Conservation (phyloP, 1,139 yeast genomes). For the Sugiyamaella xylanicola region DNA sequence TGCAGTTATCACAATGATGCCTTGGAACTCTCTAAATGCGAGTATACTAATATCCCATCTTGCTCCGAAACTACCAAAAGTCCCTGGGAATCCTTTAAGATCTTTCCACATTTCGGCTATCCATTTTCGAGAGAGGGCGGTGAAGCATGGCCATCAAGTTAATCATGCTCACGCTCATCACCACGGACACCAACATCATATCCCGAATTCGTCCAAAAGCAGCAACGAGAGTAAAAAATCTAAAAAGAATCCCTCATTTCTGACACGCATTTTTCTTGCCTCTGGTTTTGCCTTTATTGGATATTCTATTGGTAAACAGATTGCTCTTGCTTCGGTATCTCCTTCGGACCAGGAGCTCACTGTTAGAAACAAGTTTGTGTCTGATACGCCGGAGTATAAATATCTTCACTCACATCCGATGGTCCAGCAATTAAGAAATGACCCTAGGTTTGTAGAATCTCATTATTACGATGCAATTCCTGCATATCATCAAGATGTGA, state of each 20-base stretch:
- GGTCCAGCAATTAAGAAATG: constrained; percentile 28
- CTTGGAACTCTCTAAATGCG: too few species aligned
- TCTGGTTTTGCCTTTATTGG: constrained; percentile 7
- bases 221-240: background rate
- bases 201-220: background rate
- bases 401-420: constrained; percentile 31
- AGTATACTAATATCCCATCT: too few species aligned
- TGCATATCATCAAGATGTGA: constrained; percentile 30
- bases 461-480: constrained; percentile 36
- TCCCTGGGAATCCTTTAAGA: background rate
- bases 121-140: background rate
- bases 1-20: too few species aligned
- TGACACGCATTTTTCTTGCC: constrained; percentile 4
- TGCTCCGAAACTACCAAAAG: background rate
- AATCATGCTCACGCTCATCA: constrained; percentile 10
- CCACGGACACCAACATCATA: background rate
- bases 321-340: constrained; percentile 8
- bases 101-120: background rate
- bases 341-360: background rate
- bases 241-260: background rate
- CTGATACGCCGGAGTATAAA: constrained; percentile 25
- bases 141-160: background rate
- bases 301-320: constrained; percentile 11
- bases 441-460: constrained; percentile 28
- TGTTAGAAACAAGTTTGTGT: constrained; percentile 14